Evolutionary conservation across 2,329 filamentous ascomycete species (phyloP), one percentile per base, ranked within the genome.

Genomic region (Grosmannia penicillata): DNA sequence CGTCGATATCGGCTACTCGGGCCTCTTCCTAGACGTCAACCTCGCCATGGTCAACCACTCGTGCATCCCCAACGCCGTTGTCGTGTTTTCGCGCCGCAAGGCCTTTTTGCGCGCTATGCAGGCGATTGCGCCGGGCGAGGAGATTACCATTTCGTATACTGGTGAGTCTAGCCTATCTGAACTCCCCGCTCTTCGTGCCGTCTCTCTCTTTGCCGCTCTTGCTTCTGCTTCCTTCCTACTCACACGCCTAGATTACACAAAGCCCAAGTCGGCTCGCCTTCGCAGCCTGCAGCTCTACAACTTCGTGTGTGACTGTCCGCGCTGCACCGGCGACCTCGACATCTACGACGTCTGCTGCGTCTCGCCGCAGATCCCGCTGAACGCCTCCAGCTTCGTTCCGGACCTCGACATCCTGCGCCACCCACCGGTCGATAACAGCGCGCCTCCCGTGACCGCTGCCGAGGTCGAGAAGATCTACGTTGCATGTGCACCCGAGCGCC

Each of bases 1-100:
- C 37, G 52, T 56, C 3, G 70, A 77, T 47, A 52, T 67, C 8
- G 66, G 61, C 1, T 59, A 67, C 39, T 59, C 65, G 1, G 72
- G 71, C 19, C 57, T 75, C 23, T 77, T 72, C 43, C 55, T 78
- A 27, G 68, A 75, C 44, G 60, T 68, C 1, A 61, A 53, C 4
- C 56, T 75, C 30, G 68, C 72, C 41, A 73, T 76, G 65, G 62
- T 64, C 18, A 78, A 79, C 45, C 75, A 79, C 50, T 73, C 72
- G 0, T 79, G 75, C 45, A 51, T 66, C 3, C 74, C 74, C 4
- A 78, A 75, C 45, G 70, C 73, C 2, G 58, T 65, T 34, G 67
- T 78, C 14, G 62, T 66, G 31, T 76, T 77, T 37, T 47, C 63
- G 28, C 67, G 67, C 4, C 61, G 72, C 6, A 59, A 54, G 4